Evolutionary conservation across 441 rosid species (phyloP), one percentile per base, ranked within the genome.

Genomic region (Isatis lusitanica): DNA sequence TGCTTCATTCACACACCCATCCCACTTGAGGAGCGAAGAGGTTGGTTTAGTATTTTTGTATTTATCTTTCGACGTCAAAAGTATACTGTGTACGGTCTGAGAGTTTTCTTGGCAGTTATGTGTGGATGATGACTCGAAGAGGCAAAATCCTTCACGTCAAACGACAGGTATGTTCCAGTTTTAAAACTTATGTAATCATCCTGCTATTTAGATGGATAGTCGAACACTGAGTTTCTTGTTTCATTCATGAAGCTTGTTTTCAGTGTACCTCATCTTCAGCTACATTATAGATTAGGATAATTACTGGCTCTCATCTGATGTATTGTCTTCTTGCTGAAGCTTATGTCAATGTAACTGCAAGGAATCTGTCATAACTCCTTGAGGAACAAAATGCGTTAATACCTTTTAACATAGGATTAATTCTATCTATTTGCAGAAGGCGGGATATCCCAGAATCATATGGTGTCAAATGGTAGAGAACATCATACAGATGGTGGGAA

Each of bases 11-110:
- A 31, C 85, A 17, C 78, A 76, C 69, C 75, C 81, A 28, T 75
- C 87, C 51, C 85, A 86, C 57, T 71, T 70, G 76, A 91, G 85
- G 76, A 74, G 57, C 42, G 94, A 84, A 82, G 93, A 87, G 91
- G 94, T 91, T 79, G 68, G 72, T 80, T 73, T 61, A 36, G 58
- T 48, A 55, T 35, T 66, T 10, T 43, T 48, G 24, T 52, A 61
- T 64, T 55, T 51, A 15, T 77, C 56, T 50, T 40, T 48, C 9
- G 33, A 58, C 67, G 16, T 70, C 42, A 42, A 31, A 64, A 70
- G 18, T 58, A 39, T 64, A 31, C 0, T 63, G 28, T 74, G 12
- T 66, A 53, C 46, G 30, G 48, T 48, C 67, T 82, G 67, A 74
- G 53, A 64, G 56, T 58, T 63, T 79, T 43, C 51, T 50, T 60